A percentile compares a stretch with the other conserved stretches of the same genome.
These are phyloP conservation scores for Alnus rubra DNA, from an alignment of 306 rosid genomes.

Conservation along the genomic window DNA sequence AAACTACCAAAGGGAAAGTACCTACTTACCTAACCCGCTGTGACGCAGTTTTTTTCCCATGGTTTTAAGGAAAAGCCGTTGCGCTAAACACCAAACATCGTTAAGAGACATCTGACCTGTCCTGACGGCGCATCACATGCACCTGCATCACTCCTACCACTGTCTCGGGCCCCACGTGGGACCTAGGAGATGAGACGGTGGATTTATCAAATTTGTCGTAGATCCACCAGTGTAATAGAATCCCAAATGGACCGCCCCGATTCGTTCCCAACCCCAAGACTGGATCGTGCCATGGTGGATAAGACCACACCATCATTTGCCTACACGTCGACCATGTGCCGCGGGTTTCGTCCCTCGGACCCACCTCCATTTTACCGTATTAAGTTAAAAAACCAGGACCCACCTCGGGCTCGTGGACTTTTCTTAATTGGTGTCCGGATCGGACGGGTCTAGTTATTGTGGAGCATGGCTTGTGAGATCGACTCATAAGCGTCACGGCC, in stretches of 20 bases:
- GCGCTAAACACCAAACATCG: constrained; percentile 21
- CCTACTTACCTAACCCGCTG: not conserved
- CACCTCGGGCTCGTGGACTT: not conserved
- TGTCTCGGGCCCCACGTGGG: constrained; percentile 13
- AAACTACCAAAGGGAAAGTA: not conserved
- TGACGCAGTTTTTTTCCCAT: constrained; percentile 1
- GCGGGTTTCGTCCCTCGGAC: constrained; percentile 24
- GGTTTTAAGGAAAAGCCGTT: constrained; percentile 4
- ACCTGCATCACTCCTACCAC: not conserved
- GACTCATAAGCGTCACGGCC: not conserved
- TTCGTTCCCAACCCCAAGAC: constrained; percentile 21
- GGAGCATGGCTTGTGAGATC: not conserved
- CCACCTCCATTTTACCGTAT: constrained; percentile 6
- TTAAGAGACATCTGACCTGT: constrained; percentile 27
- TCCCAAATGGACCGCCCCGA: constrained; percentile 15
- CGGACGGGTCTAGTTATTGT: not conserved
- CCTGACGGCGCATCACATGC: constrained; percentile 35
- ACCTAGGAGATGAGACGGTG: constrained; percentile 12
- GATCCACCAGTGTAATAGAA: not conserved
- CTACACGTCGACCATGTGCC: constrained; percentile 46
- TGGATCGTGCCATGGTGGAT: constrained; percentile 23
- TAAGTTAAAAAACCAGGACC: not conserved
- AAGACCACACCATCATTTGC: constrained; percentile 2
- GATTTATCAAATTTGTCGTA: not conserved
- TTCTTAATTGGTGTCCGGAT: not conserved